Conservation (phyloP, 2,329 filamentous ascomycete species). For the Neonectria faginata region DNA sequence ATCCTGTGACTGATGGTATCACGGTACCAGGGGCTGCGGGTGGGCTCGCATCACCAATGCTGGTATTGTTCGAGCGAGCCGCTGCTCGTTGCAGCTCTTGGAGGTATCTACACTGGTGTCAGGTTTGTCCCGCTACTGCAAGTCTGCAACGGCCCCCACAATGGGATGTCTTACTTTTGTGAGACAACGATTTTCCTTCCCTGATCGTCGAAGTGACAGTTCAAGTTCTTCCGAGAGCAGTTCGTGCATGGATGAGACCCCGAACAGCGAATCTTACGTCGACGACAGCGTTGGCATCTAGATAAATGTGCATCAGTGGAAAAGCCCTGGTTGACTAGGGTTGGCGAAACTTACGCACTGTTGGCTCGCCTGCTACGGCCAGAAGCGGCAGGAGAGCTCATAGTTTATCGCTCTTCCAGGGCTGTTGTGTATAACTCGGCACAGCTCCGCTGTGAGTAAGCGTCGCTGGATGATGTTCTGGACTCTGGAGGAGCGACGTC, state of each 20-base stretch:
- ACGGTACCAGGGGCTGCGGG: not conserved
- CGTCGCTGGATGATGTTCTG: not conserved
- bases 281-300: conserved; percentile 24
- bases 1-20: not conserved
- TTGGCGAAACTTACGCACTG: conserved; percentile 13
- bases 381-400: conserved; percentile 6
- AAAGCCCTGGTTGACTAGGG: not conserved
- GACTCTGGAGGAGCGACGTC: not conserved
- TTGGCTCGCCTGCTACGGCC: conserved; percentile 9
- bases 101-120: conserved; percentile 17
- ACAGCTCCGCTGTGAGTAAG: not conserved
- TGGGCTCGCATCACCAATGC: not conserved
- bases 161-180: conserved; percentile 8
- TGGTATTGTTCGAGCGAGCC: not conserved
- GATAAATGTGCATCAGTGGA: not conserved
- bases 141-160: not conserved
- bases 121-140: not conserved
- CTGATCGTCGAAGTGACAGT: conserved; percentile 21
- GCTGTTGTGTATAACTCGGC: not conserved
- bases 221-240: conserved; percentile 19
- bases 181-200: conserved; percentile 23
- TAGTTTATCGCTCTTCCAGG: not conserved
- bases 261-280: conserved; percentile 27
- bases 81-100: conserved; percentile 23
- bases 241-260: conserved; percentile 23